Percentiles rank a stretch among this genome's conserved stretches.
phyloP scores from a whole-genome alignment of 2,329 filamentous ascomycete species.

The Colletotrichum horii region DNA sequence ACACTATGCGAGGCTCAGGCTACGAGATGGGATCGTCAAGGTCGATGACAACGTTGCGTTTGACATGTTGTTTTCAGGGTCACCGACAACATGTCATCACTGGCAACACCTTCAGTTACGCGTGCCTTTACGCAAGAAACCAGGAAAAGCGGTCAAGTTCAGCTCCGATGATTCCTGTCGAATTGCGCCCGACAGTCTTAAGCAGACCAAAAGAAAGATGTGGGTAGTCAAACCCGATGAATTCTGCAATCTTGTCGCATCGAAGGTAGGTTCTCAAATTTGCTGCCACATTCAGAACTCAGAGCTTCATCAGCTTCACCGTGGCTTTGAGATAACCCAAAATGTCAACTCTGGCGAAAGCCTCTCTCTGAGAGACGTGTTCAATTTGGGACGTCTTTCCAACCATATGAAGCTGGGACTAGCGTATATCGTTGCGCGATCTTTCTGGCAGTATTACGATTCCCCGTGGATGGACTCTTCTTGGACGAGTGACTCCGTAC shows the following conservation, averaged over 20 bases:
- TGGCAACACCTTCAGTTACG: background rate
- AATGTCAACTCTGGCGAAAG: background rate
- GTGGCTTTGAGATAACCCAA: background rate
- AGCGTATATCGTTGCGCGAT: background rate
- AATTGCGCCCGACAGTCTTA: background rate
- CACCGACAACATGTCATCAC: background rate
- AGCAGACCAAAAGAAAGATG: background rate
- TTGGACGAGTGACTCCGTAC: background rate
- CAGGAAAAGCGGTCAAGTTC: background rate
- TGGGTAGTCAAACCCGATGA: background rate
- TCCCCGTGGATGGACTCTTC: background rate
- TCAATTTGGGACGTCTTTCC: background rate
- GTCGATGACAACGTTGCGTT: background rate
- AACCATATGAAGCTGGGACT: background rate
- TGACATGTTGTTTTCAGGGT: background rate
- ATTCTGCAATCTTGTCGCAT: background rate
- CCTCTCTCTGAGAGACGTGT: background rate
- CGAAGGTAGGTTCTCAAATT: background rate
- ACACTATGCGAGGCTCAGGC: background rate
- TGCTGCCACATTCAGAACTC: background rate
- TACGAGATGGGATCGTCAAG: background rate
- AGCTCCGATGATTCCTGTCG: background rate
- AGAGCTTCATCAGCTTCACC: background rate
- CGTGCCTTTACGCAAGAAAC: background rate
- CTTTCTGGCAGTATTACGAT: background rate